Evolutionary conservation across 768 basidiomycete species (phyloP), one percentile per base, ranked within the genome.

Genomic region (Tephrocybe sp.): DNA sequence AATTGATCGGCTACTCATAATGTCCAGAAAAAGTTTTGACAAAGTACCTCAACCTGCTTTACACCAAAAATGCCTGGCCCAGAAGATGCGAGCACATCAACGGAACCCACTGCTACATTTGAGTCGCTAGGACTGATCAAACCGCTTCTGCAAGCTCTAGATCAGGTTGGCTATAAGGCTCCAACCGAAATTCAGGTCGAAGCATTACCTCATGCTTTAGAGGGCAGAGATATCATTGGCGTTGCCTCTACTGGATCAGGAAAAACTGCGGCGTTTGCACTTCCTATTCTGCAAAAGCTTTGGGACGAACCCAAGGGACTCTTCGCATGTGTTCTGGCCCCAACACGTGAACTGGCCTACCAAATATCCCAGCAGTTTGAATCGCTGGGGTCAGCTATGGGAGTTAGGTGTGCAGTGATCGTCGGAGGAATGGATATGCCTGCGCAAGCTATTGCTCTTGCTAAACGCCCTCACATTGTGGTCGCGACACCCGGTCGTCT

Each of bases 291-390:
- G 29, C 97, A 99, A 68, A 91, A 91, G 57, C 70, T 98, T 66
- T 98, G 94, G 94, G 89, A 94, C 42, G 89, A 94, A 24, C 97
- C 97, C 39, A 87, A 87, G 61, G 90, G 92, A 18, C 78, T 95
- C 33, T 99, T 94, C 64, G 93, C 93, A 12, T 88, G 91, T 61
- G 84, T 98, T 13, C 77, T 99, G 31, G 94, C 95, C 13, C 97
- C 97, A 11, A 99, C 97, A n/a, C 85, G 95, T 61, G 97, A 99
- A 71, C 75, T 99, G 58, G 97, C 97, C 25, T 94, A 88, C 69
- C 97, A 99, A 69, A 99, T 99, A 62, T 85, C 92, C n/a, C 89
- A 97, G 58, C 93, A 95, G 62, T 92, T 99, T 61, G 90, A 94
- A 57, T 80, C 90, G 1, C 72, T 99, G 29, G 97, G 97, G 7